Evolutionary conservation across 1,284 basidiomycete species (phyloP).

Genomic region (Ceratobasidium sp.): DNA sequence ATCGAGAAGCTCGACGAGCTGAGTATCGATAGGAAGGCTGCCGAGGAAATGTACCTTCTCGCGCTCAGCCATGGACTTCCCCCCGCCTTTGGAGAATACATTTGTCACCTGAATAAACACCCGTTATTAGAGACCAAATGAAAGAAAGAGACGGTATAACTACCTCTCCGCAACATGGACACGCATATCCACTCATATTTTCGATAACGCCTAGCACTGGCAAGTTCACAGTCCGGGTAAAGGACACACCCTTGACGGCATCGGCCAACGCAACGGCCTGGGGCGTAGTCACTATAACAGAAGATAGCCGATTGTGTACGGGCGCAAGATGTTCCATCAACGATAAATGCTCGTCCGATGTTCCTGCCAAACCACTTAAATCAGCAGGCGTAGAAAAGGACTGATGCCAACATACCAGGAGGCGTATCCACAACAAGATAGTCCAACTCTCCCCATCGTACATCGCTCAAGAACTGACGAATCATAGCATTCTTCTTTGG

Average conservation of each 20-base stretch:
- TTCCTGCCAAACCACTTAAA: constrained; percentile 69
- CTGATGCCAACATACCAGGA: constrained; percentile 74
- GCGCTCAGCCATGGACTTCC: constrained; percentile 83
- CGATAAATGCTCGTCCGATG: constrained; percentile 98
- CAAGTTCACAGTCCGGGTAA: constrained; percentile 87
- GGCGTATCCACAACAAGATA: constrained; percentile 98
- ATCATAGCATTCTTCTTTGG: constrained; percentile 99
- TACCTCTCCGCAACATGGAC: constrained; percentile 78
- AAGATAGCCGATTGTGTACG: constrained; percentile 76
- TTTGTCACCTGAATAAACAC: too few species aligned
- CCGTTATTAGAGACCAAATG: too few species aligned
- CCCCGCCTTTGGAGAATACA: constrained; percentile 79
- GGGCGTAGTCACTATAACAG: constrained; percentile 95
- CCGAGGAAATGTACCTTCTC: constrained; percentile 87
- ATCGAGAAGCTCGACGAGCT: constrained; percentile 89
- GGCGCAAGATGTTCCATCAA: constrained; percentile 94
- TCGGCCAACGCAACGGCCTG: constrained; percentile 97
- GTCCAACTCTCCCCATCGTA: constrained; percentile 96
- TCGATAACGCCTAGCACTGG: constrained; percentile 96
- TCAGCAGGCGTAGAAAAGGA: constrained; percentile 8
- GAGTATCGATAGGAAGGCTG: constrained; percentile 92
- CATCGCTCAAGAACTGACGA: constrained; percentile 95
- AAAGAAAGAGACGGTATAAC: too few species aligned
- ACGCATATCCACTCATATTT: constrained; percentile 99
- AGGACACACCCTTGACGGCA: constrained; percentile 95